Evolutionary conservation across 2,329 filamentous ascomycete genomes (phyloP).

Genomic region (Chaetoscypha palmicola): DNA sequence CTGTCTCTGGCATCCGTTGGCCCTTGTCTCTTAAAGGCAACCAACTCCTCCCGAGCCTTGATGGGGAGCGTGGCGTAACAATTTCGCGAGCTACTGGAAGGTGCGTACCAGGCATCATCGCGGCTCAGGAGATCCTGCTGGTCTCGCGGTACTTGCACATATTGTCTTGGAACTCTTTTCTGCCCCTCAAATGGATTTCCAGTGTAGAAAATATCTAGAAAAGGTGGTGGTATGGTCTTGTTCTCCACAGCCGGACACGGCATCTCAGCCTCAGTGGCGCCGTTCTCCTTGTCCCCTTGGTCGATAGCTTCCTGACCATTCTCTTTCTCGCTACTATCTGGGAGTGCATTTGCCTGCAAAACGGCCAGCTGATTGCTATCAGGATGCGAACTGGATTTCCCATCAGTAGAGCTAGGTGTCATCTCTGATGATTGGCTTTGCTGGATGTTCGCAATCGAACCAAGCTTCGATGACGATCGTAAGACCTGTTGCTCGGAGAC

Average conservation of each 20-base stretch:
- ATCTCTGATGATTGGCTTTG: slow-evolving; percentile 12
- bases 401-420: no score
- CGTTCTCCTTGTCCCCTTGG: no score
- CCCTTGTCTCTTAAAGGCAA: slow-evolving; percentile 6
- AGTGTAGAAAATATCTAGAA: not conserved
- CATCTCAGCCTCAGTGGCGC: no score
- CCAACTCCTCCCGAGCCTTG: slow-evolving; percentile 23
- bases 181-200: slow-evolving; percentile 22
- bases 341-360: no score
- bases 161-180: slow-evolving; percentile 33
- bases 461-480: not conserved
- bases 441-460: not conserved
- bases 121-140: slow-evolving; percentile 44
- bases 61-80: slow-evolving; percentile 29
- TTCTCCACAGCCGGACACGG: no score
- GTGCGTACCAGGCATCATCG: slow-evolving; percentile 34
- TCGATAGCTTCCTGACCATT: slow-evolving; percentile 17
- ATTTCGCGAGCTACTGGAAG: not conserved
- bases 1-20: not conserved
- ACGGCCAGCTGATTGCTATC: no score
- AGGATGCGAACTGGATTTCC: no score
- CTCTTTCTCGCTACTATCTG: slow-evolving; percentile 22
- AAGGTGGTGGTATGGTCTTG: slow-evolving; percentile 2
- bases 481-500: not conserved
- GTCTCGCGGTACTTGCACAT: slow-evolving; percentile 40